A percentile compares a stretch with the other conserved stretches of the same genome.
Conservation (phyloP, 306 rosid species). For the Vigna mungo region DNA sequence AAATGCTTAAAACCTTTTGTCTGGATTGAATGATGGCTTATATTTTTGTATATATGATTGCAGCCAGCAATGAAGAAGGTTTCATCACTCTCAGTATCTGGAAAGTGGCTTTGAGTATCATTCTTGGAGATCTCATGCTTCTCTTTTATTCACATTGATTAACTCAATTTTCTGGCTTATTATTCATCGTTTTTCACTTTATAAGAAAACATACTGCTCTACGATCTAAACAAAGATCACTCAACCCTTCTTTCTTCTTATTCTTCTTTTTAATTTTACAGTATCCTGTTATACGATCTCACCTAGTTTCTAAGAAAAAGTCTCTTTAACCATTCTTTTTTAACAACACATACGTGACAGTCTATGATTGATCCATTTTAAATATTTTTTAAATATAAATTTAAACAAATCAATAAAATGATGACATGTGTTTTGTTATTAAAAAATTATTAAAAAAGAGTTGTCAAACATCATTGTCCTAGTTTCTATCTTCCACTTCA, state of each 20-base stretch:
- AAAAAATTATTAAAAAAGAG: too few relatives aligned
- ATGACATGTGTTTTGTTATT: too few relatives aligned
- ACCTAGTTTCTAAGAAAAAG: conserved; percentile 5
- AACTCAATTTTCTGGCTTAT: conserved; percentile 27
- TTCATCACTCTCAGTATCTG: conserved; percentile 31
- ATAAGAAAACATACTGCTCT: background rate
- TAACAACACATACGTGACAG: too few relatives aligned
- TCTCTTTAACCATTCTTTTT: too few relatives aligned
- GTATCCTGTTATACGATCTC: background rate
- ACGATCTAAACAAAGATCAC: too few relatives aligned
- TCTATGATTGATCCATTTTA: too few relatives aligned
- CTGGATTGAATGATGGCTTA: conserved; percentile 16
- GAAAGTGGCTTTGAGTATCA: conserved; percentile 18
- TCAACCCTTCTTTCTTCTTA: too few relatives aligned
- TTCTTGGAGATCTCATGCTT: conserved; percentile 33
- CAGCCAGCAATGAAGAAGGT: background rate
- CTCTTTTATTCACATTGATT: conserved; percentile 29
- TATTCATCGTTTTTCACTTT: background rate
- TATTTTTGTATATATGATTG: background rate
- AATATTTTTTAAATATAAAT: too few relatives aligned
- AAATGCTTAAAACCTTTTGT: conserved; percentile 35
- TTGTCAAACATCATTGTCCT: too few relatives aligned
- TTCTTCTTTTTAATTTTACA: background rate
- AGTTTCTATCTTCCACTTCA: background rate
- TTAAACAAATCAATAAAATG: too few relatives aligned